Conservation (phyloP, 148 eudicot species). For the Talinum fruticosum region DNA sequence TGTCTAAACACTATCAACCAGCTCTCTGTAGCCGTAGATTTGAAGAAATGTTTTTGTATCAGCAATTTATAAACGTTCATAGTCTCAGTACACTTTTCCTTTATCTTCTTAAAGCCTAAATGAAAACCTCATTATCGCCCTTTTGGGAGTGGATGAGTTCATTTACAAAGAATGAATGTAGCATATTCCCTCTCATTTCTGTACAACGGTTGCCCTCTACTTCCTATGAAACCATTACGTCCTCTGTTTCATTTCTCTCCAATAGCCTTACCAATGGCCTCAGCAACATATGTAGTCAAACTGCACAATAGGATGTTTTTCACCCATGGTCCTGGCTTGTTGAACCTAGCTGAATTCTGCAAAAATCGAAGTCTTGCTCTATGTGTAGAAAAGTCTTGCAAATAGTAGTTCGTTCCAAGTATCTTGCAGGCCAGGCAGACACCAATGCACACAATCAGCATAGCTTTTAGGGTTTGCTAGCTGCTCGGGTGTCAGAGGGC, state of each 20-base stretch:
- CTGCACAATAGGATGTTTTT: slow-evolving; percentile 1
- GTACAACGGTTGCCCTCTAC: not conserved
- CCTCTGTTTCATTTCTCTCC: slow-evolving; percentile 9
- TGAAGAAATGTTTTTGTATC: not conserved
- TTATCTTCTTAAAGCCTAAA: not conserved
- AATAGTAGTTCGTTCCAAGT: slow-evolving; percentile 91
- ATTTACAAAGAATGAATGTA: slow-evolving; percentile 26
- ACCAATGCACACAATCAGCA: slow-evolving; percentile 94
- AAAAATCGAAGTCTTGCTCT: not conserved
- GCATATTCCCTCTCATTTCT: slow-evolving; percentile 6
- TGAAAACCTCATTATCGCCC: not conserved
- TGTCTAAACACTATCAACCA: too few relatives aligned
- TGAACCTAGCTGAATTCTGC: not conserved
- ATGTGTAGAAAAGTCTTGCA: slow-evolving; percentile 86
- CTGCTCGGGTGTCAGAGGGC: slow-evolving; percentile 70
- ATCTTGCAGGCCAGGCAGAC: slow-evolving; percentile 90
- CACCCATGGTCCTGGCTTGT: slow-evolving; percentile 3
- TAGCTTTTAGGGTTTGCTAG: slow-evolving; percentile 73
- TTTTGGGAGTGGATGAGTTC: not conserved
- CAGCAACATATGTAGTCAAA: not conserved
- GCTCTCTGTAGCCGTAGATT: too few relatives aligned
- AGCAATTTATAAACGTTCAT: not conserved
- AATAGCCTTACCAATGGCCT: not conserved
- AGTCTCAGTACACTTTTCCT: not conserved
- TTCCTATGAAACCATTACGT: not conserved